Evolutionary conservation across 129 eudicot genomes (phyloP).

Genomic region (Chrysanthemum seticuspe): DNA sequence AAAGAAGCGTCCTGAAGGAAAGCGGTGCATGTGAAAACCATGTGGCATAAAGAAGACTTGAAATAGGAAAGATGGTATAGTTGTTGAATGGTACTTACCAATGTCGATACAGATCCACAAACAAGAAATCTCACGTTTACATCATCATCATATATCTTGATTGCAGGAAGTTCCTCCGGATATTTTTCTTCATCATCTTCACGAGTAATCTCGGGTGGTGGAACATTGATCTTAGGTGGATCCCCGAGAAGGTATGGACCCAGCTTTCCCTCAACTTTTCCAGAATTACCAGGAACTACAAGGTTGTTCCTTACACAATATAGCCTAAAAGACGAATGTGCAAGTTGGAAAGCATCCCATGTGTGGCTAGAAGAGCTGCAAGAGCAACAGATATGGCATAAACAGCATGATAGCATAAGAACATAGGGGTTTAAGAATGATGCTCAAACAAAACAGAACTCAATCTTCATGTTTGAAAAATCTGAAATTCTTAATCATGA

Average conservation of each 20-base stretch:
- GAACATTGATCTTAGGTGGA: constrained; percentile 78
- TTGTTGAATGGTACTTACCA: constrained; percentile 47
- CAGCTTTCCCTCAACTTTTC: constrained; percentile 37
- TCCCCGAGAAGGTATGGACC: constrained; percentile 86
- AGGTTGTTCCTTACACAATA: constrained; percentile 61
- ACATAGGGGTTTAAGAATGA: neutral
- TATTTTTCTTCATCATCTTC: constrained; percentile 77
- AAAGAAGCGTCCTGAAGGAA: constrained; percentile 65
- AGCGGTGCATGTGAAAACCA: constrained; percentile 23
- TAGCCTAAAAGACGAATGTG: constrained; percentile 79
- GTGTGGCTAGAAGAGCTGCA: constrained; percentile 88
- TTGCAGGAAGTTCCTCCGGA: constrained; percentile 73
- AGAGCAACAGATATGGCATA: constrained; percentile 9
- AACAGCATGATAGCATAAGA: neutral
- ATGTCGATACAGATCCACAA: constrained; percentile 59
- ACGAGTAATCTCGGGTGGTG: constrained; percentile 56
- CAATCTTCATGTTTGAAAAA: neutral
- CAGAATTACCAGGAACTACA: constrained; percentile 44
- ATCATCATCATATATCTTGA: constrained; percentile 89
- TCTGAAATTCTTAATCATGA: neutral
- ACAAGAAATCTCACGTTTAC: constrained; percentile 71
- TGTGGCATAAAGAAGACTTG: constrained; percentile 9
- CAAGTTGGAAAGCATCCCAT: constrained; percentile 95
- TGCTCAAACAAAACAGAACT: neutral
- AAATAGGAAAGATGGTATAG: neutral